Evolutionary conservation across 805 yeast genomes (phyloP).

Genomic region (Cyberlindnera lachancei): DNA sequence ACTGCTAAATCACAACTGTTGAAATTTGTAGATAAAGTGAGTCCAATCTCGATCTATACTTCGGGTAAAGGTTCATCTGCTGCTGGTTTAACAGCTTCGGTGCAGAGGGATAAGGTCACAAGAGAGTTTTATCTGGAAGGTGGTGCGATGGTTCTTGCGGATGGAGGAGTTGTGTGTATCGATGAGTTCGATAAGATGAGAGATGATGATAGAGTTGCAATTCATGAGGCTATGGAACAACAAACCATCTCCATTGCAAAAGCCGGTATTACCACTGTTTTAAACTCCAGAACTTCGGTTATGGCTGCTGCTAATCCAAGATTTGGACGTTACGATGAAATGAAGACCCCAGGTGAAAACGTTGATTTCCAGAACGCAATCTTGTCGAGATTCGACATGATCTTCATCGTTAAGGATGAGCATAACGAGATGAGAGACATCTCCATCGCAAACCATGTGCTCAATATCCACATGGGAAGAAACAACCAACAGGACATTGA

Average conservation of each 20-base stretch:
- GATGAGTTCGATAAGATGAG: slow-evolving; percentile 99
- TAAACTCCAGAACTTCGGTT: slow-evolving; percentile 93
- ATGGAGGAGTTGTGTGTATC: slow-evolving; percentile 98
- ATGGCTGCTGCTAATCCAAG: slow-evolving; percentile 98
- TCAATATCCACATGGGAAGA: slow-evolving; percentile 89
- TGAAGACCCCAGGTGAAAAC: slow-evolving; percentile 95
- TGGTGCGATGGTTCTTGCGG: slow-evolving; percentile 99
- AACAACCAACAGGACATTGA: slow-evolving; percentile 43
- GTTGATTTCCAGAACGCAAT: slow-evolving; percentile 97
- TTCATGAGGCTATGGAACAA: slow-evolving; percentile 99
- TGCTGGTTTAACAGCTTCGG: slow-evolving; percentile 98
- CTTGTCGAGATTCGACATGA: slow-evolving; percentile 97
- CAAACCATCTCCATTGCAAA: slow-evolving; percentile 98
- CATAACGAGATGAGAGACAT: slow-evolving; percentile 82
- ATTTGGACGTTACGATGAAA: slow-evolving; percentile 93
- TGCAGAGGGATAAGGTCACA: slow-evolving; percentile 82
- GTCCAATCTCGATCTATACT: slow-evolving; percentile 93
- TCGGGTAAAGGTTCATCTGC: slow-evolving; percentile 99
- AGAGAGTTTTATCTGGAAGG: slow-evolving; percentile 95
- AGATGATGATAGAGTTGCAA: slow-evolving; percentile 97
- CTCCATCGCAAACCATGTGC: slow-evolving; percentile 88
- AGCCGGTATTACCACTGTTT: slow-evolving; percentile 96
- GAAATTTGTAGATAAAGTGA: slow-evolving; percentile 89
- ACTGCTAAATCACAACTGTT: slow-evolving; percentile 95
- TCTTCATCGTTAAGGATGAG: slow-evolving; percentile 92